phyloP scores from a whole-genome alignment of 2,329 filamentous ascomycete genomes.

The Triangularia setosa region DNA sequence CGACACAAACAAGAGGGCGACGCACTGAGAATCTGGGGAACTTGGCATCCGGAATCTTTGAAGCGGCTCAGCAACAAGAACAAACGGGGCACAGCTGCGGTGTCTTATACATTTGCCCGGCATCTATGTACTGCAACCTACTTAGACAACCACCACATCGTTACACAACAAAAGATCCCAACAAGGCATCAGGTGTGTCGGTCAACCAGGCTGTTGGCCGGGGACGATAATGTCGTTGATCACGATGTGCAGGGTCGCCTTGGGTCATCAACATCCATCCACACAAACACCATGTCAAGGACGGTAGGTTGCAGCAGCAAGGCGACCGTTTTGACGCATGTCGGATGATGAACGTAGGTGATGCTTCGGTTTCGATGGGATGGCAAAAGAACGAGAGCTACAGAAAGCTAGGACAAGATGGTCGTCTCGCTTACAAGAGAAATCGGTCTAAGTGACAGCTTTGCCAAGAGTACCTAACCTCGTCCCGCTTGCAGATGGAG shows the following conservation, averaged over 20 bases:
- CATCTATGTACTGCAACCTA: background rate
- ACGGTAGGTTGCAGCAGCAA: background rate
- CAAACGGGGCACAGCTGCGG: background rate
- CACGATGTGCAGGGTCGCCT: background rate
- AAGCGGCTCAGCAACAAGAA: background rate
- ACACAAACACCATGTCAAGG: background rate
- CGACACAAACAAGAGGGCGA: background rate
- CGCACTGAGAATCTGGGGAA: background rate
- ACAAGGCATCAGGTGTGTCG: background rate
- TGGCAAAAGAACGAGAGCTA: background rate
- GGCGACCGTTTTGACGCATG: background rate
- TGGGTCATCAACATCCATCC: background rate
- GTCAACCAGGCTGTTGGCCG: background rate
- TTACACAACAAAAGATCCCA: background rate
- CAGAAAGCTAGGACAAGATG: background rate
- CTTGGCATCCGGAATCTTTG: background rate
- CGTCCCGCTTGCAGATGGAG: background rate
- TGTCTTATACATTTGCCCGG: constrained; percentile 5
- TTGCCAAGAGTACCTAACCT: background rate
- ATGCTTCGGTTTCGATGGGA: background rate
- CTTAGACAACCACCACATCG: background rate
- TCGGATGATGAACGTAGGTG: background rate
- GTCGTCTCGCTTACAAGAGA: background rate
- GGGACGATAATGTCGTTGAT: background rate
- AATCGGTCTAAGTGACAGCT: background rate